Conservation (phyloP, 208 protist species). For the Trypanosomatidae sp. region DNA sequence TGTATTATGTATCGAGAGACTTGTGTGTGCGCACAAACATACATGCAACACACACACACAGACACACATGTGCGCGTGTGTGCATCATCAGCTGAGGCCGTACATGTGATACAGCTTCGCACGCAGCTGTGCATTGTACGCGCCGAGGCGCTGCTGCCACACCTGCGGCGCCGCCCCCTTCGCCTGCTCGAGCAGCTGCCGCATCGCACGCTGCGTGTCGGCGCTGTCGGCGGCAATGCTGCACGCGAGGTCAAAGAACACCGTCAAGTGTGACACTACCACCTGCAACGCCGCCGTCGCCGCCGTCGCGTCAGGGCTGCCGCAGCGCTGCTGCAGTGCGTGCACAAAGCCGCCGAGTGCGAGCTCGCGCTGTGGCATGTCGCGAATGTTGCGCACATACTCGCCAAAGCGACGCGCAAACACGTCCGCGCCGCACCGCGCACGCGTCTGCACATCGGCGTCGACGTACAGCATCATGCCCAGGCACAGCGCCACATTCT, state of each 20-base stretch:
- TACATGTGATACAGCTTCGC: constrained; percentile 59
- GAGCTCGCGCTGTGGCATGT: constrained; percentile 29
- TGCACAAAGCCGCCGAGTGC: constrained; percentile 45
- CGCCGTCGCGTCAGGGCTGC: constrained; percentile 7
- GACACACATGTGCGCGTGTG: no score
- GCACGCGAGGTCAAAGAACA: constrained; percentile 64
- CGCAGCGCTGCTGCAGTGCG: constrained; percentile 16
- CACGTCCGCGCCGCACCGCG: constrained; percentile 16
- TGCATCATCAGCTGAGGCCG: constrained; percentile 48
- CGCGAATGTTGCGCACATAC: constrained; percentile 64
- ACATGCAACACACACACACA: no score
- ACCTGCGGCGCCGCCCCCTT: constrained; percentile 9
- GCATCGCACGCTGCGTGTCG: constrained; percentile 32
- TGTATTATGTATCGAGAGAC: no score
- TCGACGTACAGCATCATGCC: constrained; percentile 56
- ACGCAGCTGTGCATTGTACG: constrained; percentile 25
- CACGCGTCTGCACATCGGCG: constrained; percentile 19
- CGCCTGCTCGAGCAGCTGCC: constrained; percentile 20
- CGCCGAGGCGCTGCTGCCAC: constrained; percentile 30
- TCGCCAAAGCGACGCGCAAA: constrained; percentile 52
- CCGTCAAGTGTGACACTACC: constrained; percentile 8
- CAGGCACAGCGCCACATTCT: constrained; percentile 68
- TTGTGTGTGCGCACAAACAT: no score
- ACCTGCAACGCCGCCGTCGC: not conserved
- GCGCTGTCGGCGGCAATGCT: constrained; percentile 12